Evolutionary conservation across 2,329 filamentous ascomycete species (phyloP).

Genomic region (Bipolaris zeicola): DNA sequence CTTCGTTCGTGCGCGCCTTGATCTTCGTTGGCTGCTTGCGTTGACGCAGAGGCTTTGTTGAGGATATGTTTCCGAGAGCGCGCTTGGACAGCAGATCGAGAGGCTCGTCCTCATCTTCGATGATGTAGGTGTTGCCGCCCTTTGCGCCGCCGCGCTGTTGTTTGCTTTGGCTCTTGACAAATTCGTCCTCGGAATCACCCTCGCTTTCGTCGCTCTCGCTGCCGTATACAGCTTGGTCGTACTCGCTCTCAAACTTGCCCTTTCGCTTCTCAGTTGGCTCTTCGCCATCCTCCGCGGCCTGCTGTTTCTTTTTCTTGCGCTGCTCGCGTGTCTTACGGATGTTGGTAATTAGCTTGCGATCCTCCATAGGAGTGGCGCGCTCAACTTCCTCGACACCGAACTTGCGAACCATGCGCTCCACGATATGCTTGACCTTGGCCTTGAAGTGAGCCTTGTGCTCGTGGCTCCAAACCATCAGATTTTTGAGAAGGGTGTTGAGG

Average conservation of each 20-base stretch:
- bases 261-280: conserved; percentile 51
- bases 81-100: conserved; percentile 90
- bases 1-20: conserved; percentile 63
- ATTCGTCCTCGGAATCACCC: conserved; percentile 45
- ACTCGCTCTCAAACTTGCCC: conserved; percentile 84
- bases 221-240: conserved; percentile 94
- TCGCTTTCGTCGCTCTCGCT: conserved; percentile 62
- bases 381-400: conserved; percentile 86
- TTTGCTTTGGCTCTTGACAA: conserved; percentile 40
- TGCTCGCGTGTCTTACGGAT: conserved; percentile 95
- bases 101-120: conserved; percentile 93
- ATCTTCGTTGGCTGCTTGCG: conserved; percentile 57
- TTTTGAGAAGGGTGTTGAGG: conserved; percentile 78
- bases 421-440: conserved; percentile 95
- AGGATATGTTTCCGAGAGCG: conserved; percentile 90
- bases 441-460: conserved; percentile 98
- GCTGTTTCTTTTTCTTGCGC: conserved; percentile 84
- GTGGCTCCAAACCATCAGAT: conserved; percentile 93
- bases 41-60: conserved; percentile 76
- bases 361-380: conserved; percentile 78
- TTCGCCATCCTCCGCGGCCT: conserved; percentile 63
- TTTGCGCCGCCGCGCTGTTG: conserved; percentile 48
- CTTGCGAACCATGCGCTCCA: conserved; percentile 90
- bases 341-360: conserved; percentile 88
- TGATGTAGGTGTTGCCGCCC: conserved; percentile 75